Evolutionary conservation across 2,329 filamentous ascomycete species (phyloP), one percentile per base, ranked within the genome.

Genomic region (Cladophialophora psammophila): DNA sequence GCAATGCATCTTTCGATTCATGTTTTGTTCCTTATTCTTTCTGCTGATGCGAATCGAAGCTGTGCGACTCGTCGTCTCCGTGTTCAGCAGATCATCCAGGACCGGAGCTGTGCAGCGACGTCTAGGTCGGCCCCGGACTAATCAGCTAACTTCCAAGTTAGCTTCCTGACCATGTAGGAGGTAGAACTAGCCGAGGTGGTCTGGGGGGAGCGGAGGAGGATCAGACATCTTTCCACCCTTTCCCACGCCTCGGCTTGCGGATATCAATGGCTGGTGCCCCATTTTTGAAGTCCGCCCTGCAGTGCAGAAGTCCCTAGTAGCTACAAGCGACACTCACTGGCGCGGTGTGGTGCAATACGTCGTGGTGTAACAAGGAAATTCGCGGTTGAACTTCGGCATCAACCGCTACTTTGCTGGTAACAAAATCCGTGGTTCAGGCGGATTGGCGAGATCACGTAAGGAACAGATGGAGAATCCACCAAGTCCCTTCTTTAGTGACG

Each of bases 351-450:
- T 9, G 45, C 3, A 20, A n/a, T 50, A 7, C 26, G 45, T 8
- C 2, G 45, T 6, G 4, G 40, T 18, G 40, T n/a, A 5, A 42
- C 5, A n/a, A n/a, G 18, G 9, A 13, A 42, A 6, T 6, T 6
- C 5, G 8, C 40, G 40, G 40, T 18, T 42, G 15, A 42, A n/a
- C 40, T 42, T 42, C 40, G 40, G 40, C 40, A 3, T 8, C 40
- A n/a, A 42, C 40, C n/a, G 15, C 40, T 42, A 4, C 40, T 26
- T 2, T 42, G 40, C 40, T 12, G 40, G 40, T 42, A n/a, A 53
- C 5, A 31, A 34, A 26, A 53, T 18, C 58, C 58, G 58, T 40
- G 42, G 42, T 60, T 60, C 58, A 60, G 58, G 58, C 58, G 58
- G 35, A 3, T 52, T 31, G n/a, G 32, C 36, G 48, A 42, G 40